These are phyloP conservation scores for Penicillium sp. DNA, from an alignment of 2,329 filamentous ascomycete species.

Conservation along the genomic window DNA sequence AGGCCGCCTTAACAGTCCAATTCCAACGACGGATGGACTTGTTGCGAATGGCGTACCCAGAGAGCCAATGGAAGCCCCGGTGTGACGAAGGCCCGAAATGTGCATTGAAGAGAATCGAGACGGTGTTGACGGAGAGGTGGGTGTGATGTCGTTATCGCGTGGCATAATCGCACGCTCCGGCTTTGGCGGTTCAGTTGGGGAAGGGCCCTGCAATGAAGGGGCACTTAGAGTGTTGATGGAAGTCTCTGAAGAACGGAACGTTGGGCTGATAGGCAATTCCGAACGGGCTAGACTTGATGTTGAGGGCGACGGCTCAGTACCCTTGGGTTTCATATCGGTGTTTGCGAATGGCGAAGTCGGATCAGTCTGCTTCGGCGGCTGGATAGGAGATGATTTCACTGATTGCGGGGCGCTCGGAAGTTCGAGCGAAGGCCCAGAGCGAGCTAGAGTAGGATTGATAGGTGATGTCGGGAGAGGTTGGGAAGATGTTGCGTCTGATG, in stretches of 20 bases:
- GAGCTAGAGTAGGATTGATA: slow-evolving; percentile 32
- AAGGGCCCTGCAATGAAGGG: neutral
- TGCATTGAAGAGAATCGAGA: slow-evolving; percentile 3
- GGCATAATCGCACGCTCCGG: neutral
- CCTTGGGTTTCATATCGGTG: neutral
- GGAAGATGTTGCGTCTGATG: slow-evolving; percentile 20
- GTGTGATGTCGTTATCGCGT: neutral
- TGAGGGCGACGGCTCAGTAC: slow-evolving; percentile 2
- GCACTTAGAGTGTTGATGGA: neutral
- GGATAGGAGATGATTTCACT: neutral
- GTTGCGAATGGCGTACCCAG: neutral
- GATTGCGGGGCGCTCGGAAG: neutral
- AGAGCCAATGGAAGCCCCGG: neutral
- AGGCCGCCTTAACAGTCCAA: slow-evolving; percentile 1
- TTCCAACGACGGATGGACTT: slow-evolving; percentile 2
- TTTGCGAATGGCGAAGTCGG: neutral
- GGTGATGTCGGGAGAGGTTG: slow-evolving; percentile 35
- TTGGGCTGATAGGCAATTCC: slow-evolving; percentile 17
- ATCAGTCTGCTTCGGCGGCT: neutral
- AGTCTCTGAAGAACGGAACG: neutral
- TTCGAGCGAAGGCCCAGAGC: neutral
- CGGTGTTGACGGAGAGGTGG: neutral
- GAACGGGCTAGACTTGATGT: slow-evolving; percentile 12
- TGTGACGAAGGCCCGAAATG: slow-evolving; percentile 1
- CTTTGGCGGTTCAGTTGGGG: neutral